A percentile compares a stretch with the other conserved stretches of the same genome.
phyloP scores from a whole-genome alignment of 2,329 filamentous ascomycete genomes.

The Neocucurbitaria cava region DNA sequence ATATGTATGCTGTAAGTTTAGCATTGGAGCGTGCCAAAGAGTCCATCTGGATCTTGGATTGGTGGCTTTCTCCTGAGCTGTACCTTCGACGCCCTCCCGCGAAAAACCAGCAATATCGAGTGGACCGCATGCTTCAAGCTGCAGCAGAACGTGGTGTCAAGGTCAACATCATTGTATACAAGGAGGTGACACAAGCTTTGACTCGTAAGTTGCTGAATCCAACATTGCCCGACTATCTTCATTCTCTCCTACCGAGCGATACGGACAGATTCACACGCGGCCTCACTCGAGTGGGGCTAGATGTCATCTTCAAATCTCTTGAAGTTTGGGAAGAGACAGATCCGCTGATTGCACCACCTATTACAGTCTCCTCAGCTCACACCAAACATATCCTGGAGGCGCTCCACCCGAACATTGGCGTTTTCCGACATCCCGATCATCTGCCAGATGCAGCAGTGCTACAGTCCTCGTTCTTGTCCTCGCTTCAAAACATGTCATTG shows the following conservation, averaged over 20 bases:
- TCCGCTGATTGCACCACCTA: slow-evolving; percentile 53
- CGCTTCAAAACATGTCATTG: slow-evolving; percentile 63
- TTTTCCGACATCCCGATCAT: slow-evolving; percentile 92
- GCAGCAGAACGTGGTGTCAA: slow-evolving; percentile 85
- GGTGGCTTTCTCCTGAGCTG: slow-evolving; percentile 88
- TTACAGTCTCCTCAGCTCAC: slow-evolving; percentile 69
- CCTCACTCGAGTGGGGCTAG: slow-evolving; percentile 51
- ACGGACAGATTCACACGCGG: slow-evolving; percentile 51
- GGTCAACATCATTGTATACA: slow-evolving; percentile 88
- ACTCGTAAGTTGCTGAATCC: slow-evolving; percentile 69
- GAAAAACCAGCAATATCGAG: slow-evolving; percentile 79
- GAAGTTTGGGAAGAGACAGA: slow-evolving; percentile 55
- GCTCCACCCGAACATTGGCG: slow-evolving; percentile 82
- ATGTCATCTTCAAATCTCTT: slow-evolving; percentile 54
- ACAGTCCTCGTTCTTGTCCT: slow-evolving; percentile 63
- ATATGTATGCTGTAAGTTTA: slow-evolving; percentile 84
- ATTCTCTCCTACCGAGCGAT: slow-evolving; percentile 51
- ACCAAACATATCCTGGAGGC: slow-evolving; percentile 80
- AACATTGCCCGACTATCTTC: slow-evolving; percentile 51
- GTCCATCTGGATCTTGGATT: slow-evolving; percentile 85
- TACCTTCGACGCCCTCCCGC: slow-evolving; percentile 85
- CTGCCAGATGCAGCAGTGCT: slow-evolving; percentile 74
- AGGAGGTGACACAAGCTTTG: slow-evolving; percentile 79
- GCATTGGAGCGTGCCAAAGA: slow-evolving; percentile 79
- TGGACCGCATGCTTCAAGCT: slow-evolving; percentile 81